Evolutionary conservation across 2,329 filamentous ascomycete genomes (phyloP), one percentile per base, ranked within the genome.

Genomic region (Alternaria tenuissima): DNA sequence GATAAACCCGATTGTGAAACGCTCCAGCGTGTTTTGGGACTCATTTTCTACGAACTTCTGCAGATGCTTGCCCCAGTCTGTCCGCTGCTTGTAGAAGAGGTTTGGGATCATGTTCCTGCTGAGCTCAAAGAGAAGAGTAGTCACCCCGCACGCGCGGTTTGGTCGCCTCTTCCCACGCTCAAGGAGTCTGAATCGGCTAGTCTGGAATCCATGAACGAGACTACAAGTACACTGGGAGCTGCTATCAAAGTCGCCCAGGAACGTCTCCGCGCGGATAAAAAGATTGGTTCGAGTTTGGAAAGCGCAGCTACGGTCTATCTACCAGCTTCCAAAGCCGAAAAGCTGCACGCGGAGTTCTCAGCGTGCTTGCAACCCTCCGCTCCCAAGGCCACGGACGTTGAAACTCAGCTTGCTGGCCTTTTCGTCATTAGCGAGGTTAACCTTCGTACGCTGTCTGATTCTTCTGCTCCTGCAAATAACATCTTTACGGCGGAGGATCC

Each of bases 31-130:
- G 84, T 86, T 2, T 78, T 89, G 7, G 83, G 82, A 47, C 76
- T 84, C 28, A 87, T 97, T 55, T 88, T 94, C 62, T 80, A 87
- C 6, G 88, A 92, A 36, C 82, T 97, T 18, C 81, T 94, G 62
- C 86, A 89, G 55, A 92, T 96, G 85, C 83, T 98, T 30, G 89
- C 87, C 3, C 93, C 94, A 1, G 86, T 97, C 56, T 91, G 90
- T 9, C 94, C 94, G 1, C 78, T 94, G 39, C 85, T 98, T 4
- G 90, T 97, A 0, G 92, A 96, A 74, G 94, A 98, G 79, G 90
- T 91, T 1, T 96, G 92, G 92, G 88, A 90, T 55, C 87, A 93
- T 77, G 86, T 89, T 4, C 92, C 94, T 0, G 78, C 82, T 9
- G 86, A 84, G 77, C 85, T 95, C 77, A 85, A 84, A 52, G 53